Evolutionary conservation across 75 land plant species (phyloP).

Genomic region (Adiantum capillusveneris): DNA sequence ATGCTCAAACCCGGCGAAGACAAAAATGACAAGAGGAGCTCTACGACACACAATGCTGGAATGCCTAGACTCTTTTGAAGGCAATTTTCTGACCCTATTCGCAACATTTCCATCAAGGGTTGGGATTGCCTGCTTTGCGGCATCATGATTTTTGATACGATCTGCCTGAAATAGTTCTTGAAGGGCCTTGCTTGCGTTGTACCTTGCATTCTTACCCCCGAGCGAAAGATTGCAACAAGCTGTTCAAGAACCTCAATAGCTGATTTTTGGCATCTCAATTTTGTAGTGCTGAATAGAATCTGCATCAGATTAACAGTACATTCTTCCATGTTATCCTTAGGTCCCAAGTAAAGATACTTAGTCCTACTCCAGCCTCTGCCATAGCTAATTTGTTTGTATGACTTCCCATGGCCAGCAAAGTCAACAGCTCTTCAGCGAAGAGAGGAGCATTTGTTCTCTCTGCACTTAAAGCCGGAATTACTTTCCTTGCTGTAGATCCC

Average conservation of each 20-base stretch:
- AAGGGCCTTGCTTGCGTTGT: constrained; percentile 32
- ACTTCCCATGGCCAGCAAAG: constrained; percentile 33
- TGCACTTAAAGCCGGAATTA: constrained; percentile 39
- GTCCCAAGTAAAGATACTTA: constrained; percentile 39
- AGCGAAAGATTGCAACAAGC: constrained; percentile 35
- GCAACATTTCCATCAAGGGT: constrained; percentile 39
- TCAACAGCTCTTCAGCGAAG: constrained; percentile 31
- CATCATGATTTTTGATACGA: constrained; percentile 21
- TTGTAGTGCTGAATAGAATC: constrained; percentile 30
- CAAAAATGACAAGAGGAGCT: constrained; percentile 30
- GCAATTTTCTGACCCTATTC: constrained; percentile 38
- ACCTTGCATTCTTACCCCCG: constrained; percentile 35
- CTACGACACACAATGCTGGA: constrained; percentile 24
- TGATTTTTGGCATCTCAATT: constrained; percentile 36
- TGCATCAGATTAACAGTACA: constrained; percentile 34
- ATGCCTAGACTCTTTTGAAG: constrained; percentile 30
- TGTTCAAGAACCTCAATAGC: constrained; percentile 37
- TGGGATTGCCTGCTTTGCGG: constrained; percentile 38
- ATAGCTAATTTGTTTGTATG: constrained; percentile 34
- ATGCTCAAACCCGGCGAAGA: constrained; percentile 32
- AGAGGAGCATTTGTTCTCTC: constrained; percentile 55
- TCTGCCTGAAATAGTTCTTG: constrained; percentile 34
- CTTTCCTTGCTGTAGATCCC: constrained; percentile 46
- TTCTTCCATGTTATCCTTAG: constrained; percentile 43
- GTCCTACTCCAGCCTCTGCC: constrained; percentile 48